A percentile compares a stretch with the other conserved stretches of the same genome.
These are phyloP conservation scores for Corylus heterophylla DNA, from an alignment of 306 rosid species.

Conservation along the genomic window DNA sequence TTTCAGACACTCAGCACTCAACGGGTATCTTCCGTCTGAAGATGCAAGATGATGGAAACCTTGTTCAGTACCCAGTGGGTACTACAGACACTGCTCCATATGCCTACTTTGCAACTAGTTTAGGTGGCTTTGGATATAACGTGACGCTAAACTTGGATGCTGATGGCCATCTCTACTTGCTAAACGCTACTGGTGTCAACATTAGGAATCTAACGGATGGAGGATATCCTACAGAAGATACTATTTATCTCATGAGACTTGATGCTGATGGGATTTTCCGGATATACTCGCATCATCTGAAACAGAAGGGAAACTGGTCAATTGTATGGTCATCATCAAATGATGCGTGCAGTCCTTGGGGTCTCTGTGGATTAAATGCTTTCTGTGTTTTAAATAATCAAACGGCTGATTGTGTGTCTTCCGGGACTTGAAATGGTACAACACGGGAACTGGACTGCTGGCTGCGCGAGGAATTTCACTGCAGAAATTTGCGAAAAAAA, in stretches of 20 bases:
- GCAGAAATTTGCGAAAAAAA: not conserved
- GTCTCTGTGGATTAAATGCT: not conserved
- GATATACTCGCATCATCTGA: not conserved
- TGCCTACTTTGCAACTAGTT: not conserved
- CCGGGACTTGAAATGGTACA: not conserved
- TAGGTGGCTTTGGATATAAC: not conserved
- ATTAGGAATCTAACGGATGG: not conserved
- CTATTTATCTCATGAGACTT: not conserved
- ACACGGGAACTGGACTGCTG: not conserved
- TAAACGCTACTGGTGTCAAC: not conserved
- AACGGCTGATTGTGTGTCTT: not conserved
- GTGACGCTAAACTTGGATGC: not conserved
- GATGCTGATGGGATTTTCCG: slow-evolving; percentile 4
- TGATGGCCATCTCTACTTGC: slow-evolving; percentile 3
- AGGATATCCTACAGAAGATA: not conserved
- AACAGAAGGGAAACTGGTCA: not conserved
- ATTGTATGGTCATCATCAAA: not conserved
- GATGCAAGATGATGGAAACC: not conserved
- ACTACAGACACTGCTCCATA: no score
- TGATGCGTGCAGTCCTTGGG: not conserved
- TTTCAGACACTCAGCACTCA: not conserved
- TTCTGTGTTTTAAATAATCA: not conserved
- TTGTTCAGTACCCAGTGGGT: not conserved
- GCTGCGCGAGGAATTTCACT: not conserved
- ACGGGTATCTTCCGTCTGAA: not conserved